phyloP scores from a whole-genome alignment of 1,284 basidiomycete species.

The Trichosporon sp. region DNA sequence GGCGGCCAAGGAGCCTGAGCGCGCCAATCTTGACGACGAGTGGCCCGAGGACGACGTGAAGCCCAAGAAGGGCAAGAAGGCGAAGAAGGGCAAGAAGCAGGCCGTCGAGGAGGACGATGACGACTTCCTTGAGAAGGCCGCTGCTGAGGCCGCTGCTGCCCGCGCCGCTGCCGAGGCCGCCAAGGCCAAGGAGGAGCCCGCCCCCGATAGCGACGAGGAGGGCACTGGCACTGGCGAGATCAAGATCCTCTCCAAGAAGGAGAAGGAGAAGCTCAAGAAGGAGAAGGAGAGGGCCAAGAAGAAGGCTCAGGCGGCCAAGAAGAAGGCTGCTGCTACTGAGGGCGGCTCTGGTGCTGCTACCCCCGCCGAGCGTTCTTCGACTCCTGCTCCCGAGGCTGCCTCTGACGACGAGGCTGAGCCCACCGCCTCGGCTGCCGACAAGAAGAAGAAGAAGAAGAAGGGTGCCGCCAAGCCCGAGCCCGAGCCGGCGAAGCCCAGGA shows the following conservation, averaged over 20 bases:
- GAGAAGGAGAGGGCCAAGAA: constrained; percentile 95
- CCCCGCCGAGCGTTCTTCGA: constrained; percentile 22
- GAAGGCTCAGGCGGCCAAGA: constrained; percentile 83
- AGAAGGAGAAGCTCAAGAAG: constrained; percentile 91
- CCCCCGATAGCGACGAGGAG: constrained; percentile 50
- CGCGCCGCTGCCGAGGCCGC: constrained; percentile 49
- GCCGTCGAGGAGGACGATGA: constrained; percentile 32
- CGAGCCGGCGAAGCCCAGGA: constrained; percentile 55
- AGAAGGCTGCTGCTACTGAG: constrained; percentile 55
- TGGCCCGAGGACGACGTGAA: constrained; percentile 49
- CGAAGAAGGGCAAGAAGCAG: constrained; percentile 47
- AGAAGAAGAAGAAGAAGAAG: constrained; percentile 88
- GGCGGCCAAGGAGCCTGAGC: constrained; percentile 43
- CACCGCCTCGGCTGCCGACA: constrained; percentile 44
- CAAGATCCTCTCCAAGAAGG: constrained; percentile 76
- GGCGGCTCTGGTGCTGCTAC: constrained; percentile 14
- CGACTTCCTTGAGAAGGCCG: constrained; percentile 35
- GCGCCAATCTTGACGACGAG: constrained; percentile 39
- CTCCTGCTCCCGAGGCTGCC: constrained; percentile 28
- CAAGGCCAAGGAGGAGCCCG: constrained; percentile 69
- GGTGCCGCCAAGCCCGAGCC: constrained; percentile 67
- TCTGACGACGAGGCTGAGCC: constrained; percentile 54
- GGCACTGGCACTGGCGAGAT: constrained; percentile 69
- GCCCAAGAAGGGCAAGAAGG: constrained; percentile 50
- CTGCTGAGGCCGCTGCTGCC: constrained; percentile 50